These are phyloP conservation scores for Neurospora sp. DNA, from an alignment of 2,329 filamentous ascomycete species.

Conservation along the genomic window DNA sequence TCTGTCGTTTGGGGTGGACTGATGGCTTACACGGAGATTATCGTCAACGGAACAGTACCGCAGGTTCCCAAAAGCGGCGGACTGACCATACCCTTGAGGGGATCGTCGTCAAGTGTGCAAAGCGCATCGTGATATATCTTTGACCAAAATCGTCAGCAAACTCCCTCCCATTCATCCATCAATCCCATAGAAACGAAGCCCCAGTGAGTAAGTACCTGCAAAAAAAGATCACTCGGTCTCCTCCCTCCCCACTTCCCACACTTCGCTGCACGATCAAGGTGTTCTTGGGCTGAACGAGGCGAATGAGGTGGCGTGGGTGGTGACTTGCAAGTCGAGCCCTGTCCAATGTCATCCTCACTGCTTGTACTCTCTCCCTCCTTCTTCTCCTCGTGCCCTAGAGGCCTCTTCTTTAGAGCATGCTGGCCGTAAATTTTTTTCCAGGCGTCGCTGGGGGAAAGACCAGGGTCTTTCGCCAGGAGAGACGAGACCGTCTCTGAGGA, in stretches of 20 bases:
- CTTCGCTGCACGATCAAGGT: conserved; percentile 41
- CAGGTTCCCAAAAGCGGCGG: conserved; percentile 41
- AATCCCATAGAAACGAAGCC: background rate
- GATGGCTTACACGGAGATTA: conserved; percentile 47
- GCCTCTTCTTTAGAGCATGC: conserved; percentile 11
- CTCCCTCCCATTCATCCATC: background rate
- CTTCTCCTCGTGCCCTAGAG: conserved; percentile 10
- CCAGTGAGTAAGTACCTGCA: conserved; percentile 34
- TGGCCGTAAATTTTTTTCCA: conserved; percentile 45
- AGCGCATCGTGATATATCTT: conserved; percentile 61
- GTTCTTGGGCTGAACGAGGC: conserved; percentile 12
- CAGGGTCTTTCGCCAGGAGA: conserved; percentile 39
- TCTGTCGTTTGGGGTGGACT: too few relatives aligned
- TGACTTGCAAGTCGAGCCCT: background rate
- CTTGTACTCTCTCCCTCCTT: background rate
- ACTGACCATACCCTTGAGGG: conserved; percentile 40
- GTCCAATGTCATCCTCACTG: background rate
- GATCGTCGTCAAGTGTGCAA: conserved; percentile 41
- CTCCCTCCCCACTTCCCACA: conserved; percentile 61
- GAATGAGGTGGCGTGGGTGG: background rate
- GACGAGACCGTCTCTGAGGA: conserved; percentile 46
- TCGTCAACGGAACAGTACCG: conserved; percentile 57
- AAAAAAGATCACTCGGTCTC: conserved; percentile 57
- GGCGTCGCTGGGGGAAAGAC: conserved; percentile 40
- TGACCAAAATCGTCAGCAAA: conserved; percentile 2